A percentile compares a stretch with the other conserved stretches of the same genome.
phyloP scores from a whole-genome alignment of 1,284 basidiomycete genomes.

The Cystobasidium sp. region DNA sequence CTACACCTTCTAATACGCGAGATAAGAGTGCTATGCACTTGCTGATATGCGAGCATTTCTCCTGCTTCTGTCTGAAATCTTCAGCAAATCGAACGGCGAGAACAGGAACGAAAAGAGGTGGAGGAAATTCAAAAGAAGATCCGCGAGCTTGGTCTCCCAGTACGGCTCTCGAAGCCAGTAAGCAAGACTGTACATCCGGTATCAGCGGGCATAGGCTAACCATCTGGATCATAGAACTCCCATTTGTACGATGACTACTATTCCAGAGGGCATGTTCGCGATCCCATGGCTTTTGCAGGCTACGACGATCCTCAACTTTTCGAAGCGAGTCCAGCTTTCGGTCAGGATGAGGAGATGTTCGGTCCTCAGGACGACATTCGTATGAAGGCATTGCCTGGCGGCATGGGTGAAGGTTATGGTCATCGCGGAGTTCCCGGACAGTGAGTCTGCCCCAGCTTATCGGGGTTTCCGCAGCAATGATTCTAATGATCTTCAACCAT shows the following conservation, averaged over 20 bases:
- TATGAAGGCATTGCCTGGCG: conserved; percentile 2
- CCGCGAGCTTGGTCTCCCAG: conserved; percentile 6
- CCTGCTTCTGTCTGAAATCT: background rate
- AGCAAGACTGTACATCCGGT: background rate
- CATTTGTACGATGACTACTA: background rate
- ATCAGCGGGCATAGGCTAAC: no score
- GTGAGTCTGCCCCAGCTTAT: background rate
- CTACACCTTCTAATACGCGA: background rate
- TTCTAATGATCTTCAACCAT: background rate
- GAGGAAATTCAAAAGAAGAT: conserved; percentile 35
- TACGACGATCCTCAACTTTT: background rate
- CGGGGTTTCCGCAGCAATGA: background rate
- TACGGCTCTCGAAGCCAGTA: conserved; percentile 11
- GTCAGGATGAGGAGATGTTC: conserved; percentile 7
- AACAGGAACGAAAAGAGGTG: conserved; percentile 26
- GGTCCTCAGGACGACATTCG: background rate
- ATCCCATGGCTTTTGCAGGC: background rate
- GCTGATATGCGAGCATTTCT: background rate
- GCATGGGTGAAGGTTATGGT: background rate
- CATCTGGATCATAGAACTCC: background rate
- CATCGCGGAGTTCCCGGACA: background rate
- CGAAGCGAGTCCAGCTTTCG: conserved; percentile 3
- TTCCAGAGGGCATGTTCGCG: background rate
- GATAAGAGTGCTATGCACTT: background rate
- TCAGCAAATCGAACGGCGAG: conserved; percentile 21